Base-by-base conservation (phyloP, 148 eudicot genomes). In the Drosera capensis region DNA sequence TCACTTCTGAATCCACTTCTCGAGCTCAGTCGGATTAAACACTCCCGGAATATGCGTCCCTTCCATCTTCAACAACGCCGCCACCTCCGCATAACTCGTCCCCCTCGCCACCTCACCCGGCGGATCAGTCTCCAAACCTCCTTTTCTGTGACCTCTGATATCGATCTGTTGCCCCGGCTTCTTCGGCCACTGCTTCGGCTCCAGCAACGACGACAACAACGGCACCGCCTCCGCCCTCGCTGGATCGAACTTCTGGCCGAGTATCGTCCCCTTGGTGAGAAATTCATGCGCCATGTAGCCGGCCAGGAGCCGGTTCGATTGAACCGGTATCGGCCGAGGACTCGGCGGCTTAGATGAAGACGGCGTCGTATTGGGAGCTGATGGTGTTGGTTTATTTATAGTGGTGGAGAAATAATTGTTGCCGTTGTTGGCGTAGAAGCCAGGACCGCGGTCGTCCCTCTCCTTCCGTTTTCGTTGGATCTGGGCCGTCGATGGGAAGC, bases 251-350 rank as follows among this genome's bases (percentile, higher is more conserved):
- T 43, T 73, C 61, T 76, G 64, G 18, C 94, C 94, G 3, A 83
- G 36, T 18, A 83, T 56, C 1, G 94, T 83, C 0, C 94, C 88
- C 25, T 52, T 66, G 5, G 84, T 66, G 8, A 83, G 25, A 36
- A 75, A 83, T 60, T 83, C 94, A 17, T 71, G 22, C 14, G 94
- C 94, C 88, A 83, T 64, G 68, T 66, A 83, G 2, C 94, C 94
- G 26, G 94, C 94, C 31, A 83, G 35, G 19, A 83, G 49, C 68
- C 56, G 67, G 53, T 71, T 81, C 7, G 92, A 68, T 0, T 54
- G 17, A 7, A 11, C 45, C 51, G 62, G 49, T 8, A 64, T 40
- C 2, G 44, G n/a, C 12, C 39, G 39, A 23, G 63, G 70, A 40
- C 63, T 75, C 7, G 48, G 31, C 13, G 52, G 26, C 14, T 22